phyloP scores from a whole-genome alignment of 208 protist species.

The Herpetomonas tarakana region DNA sequence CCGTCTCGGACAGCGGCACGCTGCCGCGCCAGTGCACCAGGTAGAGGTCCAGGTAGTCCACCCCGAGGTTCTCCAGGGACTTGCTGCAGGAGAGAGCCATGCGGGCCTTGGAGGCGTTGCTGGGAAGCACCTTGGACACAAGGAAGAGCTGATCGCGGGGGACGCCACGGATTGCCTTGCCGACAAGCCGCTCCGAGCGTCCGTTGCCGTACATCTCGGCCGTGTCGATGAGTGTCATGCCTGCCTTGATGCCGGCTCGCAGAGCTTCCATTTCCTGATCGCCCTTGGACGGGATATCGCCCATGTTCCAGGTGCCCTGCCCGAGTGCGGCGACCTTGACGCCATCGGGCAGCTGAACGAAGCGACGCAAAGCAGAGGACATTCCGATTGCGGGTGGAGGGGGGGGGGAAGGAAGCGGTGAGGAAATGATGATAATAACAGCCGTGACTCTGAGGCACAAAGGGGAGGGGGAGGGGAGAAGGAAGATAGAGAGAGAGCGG shows the following conservation, averaged over 20 bases:
- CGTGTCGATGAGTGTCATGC: slow-evolving; percentile 48
- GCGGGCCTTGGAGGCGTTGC: slow-evolving; percentile 60
- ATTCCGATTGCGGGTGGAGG: background rate
- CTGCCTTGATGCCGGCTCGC: slow-evolving; percentile 22
- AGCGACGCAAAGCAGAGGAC: slow-evolving; percentile 3
- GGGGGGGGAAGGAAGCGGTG: no score
- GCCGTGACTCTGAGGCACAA: no score
- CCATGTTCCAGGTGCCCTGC: slow-evolving; percentile 43
- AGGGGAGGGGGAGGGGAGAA: no score
- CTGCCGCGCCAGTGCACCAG: slow-evolving; percentile 87
- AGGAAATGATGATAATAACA: no score
- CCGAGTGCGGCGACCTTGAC: slow-evolving; percentile 29
- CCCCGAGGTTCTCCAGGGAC: slow-evolving; percentile 53
- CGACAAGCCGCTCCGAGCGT: slow-evolving; percentile 35
- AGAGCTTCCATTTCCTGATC: slow-evolving; percentile 28
- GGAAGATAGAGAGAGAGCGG: no score
- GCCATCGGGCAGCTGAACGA: slow-evolving; percentile 25
- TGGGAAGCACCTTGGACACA: slow-evolving; percentile 92
- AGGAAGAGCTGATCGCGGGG: slow-evolving; percentile 86
- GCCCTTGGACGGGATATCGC: slow-evolving; percentile 16
- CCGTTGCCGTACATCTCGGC: slow-evolving; percentile 57
- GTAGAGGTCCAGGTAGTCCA: slow-evolving; percentile 88
- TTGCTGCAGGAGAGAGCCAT: slow-evolving; percentile 69
- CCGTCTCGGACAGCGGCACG: slow-evolving; percentile 56
- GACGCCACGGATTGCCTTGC: slow-evolving; percentile 24